Evolutionary conservation across 2,329 filamentous ascomycete genomes (phyloP).

Genomic region (Xylaria sp.): DNA sequence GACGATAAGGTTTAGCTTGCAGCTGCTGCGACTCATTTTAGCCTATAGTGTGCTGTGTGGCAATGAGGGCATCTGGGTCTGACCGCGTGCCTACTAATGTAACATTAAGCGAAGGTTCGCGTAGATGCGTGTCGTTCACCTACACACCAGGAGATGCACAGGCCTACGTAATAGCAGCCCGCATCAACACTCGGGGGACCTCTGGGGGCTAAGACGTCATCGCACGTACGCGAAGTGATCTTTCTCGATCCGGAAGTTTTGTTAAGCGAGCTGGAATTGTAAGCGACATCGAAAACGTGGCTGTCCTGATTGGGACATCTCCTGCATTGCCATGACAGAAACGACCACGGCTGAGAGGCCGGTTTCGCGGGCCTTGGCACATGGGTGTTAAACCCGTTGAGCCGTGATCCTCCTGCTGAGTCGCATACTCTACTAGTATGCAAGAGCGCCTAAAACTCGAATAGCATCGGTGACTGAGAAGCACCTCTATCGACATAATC

Average conservation of each 20-base stretch:
- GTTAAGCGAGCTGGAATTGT: constrained; percentile 22
- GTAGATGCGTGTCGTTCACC: constrained; percentile 13
- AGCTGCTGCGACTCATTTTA: constrained; percentile 24
- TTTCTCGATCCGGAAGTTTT: neutral
- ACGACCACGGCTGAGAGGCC: neutral
- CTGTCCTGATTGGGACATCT: constrained; percentile 3
- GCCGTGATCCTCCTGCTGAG: neutral
- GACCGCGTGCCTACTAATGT: neutral
- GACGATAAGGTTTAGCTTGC: constrained; percentile 25
- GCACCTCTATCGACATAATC: neutral
- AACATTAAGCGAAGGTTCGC: constrained; percentile 24
- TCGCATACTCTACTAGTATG: neutral
- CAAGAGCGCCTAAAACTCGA: neutral
- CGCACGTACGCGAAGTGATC: constrained; percentile 18
- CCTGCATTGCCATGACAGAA: neutral
- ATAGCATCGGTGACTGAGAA: neutral
- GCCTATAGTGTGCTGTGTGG: constrained; percentile 26
- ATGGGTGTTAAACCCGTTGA: neutral
- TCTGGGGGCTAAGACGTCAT: constrained; percentile 21
- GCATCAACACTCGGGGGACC: neutral
- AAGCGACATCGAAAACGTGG: constrained; percentile 12
- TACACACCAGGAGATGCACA: neutral
- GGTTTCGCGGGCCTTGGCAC: neutral
- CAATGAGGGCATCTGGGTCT: constrained; percentile 17
- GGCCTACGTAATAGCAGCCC: neutral